Percentiles rank a stretch among this genome's conserved stretches.
Evolutionary conservation across 305 asterid genomes (phyloP).

Genomic region (Coffea humblotiana): DNA sequence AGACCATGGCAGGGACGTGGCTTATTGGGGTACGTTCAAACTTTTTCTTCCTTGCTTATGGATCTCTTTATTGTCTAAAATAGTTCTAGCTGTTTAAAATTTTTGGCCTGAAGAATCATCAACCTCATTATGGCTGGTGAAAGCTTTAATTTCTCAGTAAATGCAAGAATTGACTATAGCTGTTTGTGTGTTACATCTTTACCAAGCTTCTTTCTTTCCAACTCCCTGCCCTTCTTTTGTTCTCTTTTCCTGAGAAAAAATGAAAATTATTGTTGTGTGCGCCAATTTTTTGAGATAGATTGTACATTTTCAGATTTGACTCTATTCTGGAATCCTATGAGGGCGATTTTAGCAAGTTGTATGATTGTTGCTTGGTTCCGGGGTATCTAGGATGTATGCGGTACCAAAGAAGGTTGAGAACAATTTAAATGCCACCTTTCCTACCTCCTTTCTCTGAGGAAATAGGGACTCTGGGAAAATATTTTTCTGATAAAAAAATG

Average conservation of each 20-base stretch:
- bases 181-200: not conserved
- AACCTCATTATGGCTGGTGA: not conserved
- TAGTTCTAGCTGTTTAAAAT: not conserved
- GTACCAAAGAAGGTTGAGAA: not conserved
- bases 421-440: not conserved
- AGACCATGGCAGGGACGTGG: conserved; percentile 93
- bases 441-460: not conserved
- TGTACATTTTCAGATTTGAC: not conserved
- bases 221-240: not conserved
- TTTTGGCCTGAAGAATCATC: not conserved
- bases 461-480: not conserved
- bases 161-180: not conserved
- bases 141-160: not conserved
- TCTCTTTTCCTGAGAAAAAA: no score
- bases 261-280: not conserved
- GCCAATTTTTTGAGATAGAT: not conserved
- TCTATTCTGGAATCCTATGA: not conserved
- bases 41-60: conserved; percentile 7
- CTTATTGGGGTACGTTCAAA: conserved; percentile 63
- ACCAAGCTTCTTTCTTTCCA: not conserved
- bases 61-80: not conserved
- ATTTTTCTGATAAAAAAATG: not conserved
- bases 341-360: not conserved
- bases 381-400: not conserved
- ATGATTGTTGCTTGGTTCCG: not conserved